Percentiles rank a stretch among this genome's conserved stretches.
Evolutionary conservation across 352 stramenopile species (phyloP).

Genomic region (Phytophthora kernoviae): DNA sequence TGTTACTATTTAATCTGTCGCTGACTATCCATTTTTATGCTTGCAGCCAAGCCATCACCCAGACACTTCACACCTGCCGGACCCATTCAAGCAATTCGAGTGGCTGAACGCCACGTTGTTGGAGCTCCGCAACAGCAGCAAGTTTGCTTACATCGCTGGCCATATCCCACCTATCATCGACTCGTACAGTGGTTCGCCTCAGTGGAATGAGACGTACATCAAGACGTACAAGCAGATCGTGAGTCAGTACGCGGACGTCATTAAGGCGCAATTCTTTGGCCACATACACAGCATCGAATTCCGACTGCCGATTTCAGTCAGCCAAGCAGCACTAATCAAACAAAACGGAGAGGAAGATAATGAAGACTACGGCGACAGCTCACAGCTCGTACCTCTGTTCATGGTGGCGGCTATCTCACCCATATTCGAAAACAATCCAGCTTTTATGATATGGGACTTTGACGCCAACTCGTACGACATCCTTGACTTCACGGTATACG

Average conservation of each 20-base stretch:
- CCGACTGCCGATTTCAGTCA: constrained; percentile 47
- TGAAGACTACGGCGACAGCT: constrained; percentile 18
- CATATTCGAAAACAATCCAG: constrained; percentile 90
- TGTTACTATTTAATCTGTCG: background rate
- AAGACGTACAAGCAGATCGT: constrained; percentile 81
- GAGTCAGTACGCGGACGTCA: constrained; percentile 50
- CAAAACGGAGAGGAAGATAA: constrained; percentile 17
- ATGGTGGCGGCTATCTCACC: constrained; percentile 87
- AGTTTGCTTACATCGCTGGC: constrained; percentile 86
- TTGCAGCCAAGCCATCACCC: constrained; percentile 68
- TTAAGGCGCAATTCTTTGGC: constrained; percentile 91
- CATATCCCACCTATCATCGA: constrained; percentile 92
- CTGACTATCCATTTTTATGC: constrained; percentile 8
- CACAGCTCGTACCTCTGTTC: constrained; percentile 73
- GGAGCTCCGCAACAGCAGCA: constrained; percentile 39
- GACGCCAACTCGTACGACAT: constrained; percentile 69
- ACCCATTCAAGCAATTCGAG: constrained; percentile 90
- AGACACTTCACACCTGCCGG: constrained; percentile 48
- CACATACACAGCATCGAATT: constrained; percentile 94
- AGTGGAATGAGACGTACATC: constrained; percentile 90
- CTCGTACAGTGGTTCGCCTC: constrained; percentile 75
- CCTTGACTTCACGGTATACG: constrained; percentile 77
- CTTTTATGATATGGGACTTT: constrained; percentile 89
- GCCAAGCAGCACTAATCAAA: constrained; percentile 13
- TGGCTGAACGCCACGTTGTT: constrained; percentile 88